phyloP scores from a whole-genome alignment of 2,329 filamentous ascomycete genomes.

The Apiospora hydei region DNA sequence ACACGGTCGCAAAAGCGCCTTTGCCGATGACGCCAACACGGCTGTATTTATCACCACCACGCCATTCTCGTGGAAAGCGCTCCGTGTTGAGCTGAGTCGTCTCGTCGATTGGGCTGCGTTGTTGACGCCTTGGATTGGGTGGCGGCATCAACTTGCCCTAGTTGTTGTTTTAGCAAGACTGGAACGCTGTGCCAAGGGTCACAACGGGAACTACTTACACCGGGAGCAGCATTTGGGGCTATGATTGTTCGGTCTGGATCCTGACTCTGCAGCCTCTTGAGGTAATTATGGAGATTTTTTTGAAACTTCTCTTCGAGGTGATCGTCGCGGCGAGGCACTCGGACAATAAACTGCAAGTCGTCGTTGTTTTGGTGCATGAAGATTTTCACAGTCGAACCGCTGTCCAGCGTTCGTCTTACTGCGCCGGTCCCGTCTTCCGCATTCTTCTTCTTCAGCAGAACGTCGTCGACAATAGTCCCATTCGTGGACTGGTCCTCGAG shows the following conservation, averaged over 20 bases:
- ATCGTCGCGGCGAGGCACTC: constrained; percentile 79
- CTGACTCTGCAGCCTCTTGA: constrained; percentile 49
- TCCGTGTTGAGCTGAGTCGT: constrained; percentile 44
- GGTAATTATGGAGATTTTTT: constrained; percentile 73
- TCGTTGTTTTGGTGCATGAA: constrained; percentile 57
- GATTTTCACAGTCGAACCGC: constrained; percentile 77
- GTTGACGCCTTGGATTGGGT: constrained; percentile 30
- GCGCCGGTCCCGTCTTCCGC: constrained; percentile 40
- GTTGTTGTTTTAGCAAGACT: constrained; percentile 13
- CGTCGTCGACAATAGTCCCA: constrained; percentile 84
- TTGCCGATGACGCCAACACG: constrained; percentile 83
- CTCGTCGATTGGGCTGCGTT: constrained; percentile 26
- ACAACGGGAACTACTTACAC: constrained; percentile 40
- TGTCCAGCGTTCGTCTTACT: constrained; percentile 69
- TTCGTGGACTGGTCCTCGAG: constrained; percentile 95
- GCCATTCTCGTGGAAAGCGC: constrained; percentile 71
- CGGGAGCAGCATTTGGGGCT: constrained; percentile 43
- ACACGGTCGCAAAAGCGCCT: constrained; percentile 93
- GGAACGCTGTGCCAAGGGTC: not conserved
- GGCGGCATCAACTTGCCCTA: constrained; percentile 23
- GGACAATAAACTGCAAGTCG: constrained; percentile 83
- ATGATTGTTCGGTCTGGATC: constrained; percentile 52
- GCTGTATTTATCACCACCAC: constrained; percentile 85
- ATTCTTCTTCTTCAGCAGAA: constrained; percentile 64
- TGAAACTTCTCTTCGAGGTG: constrained; percentile 70